Base-by-base conservation (phyloP, 1,139 yeast genomes). In the Blastobotrys indianensis region DNA sequence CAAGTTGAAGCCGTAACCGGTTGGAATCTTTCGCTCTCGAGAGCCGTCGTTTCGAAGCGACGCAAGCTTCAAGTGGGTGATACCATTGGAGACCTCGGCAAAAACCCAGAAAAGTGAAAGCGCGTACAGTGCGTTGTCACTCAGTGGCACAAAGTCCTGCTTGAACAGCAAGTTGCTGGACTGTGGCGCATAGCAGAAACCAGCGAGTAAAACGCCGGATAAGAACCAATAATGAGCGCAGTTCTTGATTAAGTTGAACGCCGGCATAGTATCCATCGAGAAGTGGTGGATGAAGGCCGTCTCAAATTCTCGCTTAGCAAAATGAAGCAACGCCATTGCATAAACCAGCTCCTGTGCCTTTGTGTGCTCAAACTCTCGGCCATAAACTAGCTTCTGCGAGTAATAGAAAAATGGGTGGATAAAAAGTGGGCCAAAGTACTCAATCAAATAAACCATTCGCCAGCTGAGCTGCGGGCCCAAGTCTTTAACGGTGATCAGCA, bases 401-500 rank as follows among this genome's bases (percentile, higher is more conserved):
- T 64, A 76, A 64, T 79, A 90, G 51, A 85, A 70, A 30, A 86
- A 51, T 2, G 88, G 78, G 65, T 90, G 97, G 58, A 90, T 74
- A 41, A 88, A 47, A 51, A 92, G 70, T 2, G 98, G 98, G 3
- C 97, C 97, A 16, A 85, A 61, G 64, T 92, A 92, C 68, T 92
- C 98, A 54, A 86, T 72, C 46, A 86, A 59, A 62, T 81, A 92
- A 28, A 92, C 97, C 5, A 90, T 76, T 66, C 85, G 76, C 97
- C 97, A 92, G 2, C 83, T 80, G 51, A 92, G 78, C 68, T 92
- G 98, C 1, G 94, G 94, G 16, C 97, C 98, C 53, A 92, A 74
- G 60, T 90, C 97, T 64, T 90, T 88, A 48, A 82, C 85, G 52
- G 67, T 76, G 73, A 69, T 42, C 63, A 54, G 45, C 61, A 45